Evolutionary conservation across 306 rosid genomes (phyloP).

Genomic region (Casuarina glauca): DNA sequence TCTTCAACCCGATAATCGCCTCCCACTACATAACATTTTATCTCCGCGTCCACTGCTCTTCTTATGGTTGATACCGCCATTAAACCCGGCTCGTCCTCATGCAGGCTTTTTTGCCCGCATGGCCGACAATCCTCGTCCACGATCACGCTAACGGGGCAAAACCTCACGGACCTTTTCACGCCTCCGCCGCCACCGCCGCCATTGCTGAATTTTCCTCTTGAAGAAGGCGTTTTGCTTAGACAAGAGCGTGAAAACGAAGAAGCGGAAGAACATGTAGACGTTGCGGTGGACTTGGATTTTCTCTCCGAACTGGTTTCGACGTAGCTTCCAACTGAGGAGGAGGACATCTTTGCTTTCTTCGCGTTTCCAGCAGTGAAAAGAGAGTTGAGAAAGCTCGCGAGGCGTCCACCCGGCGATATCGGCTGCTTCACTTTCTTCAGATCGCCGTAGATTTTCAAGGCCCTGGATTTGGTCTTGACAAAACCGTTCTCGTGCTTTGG

Average conservation of each 20-base stretch:
- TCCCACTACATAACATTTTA: slow-evolving; percentile 48
- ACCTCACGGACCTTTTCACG: slow-evolving; percentile 77
- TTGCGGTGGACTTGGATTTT: slow-evolving; percentile 36
- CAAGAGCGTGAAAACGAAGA: slow-evolving; percentile 94
- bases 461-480: slow-evolving; percentile 71
- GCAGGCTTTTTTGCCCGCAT: slow-evolving; percentile 64
- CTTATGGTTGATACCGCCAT: slow-evolving; percentile 18
- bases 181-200: slow-evolving; percentile 29
- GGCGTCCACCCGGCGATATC: slow-evolving; percentile 79
- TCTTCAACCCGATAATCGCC: slow-evolving; percentile 59
- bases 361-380: slow-evolving; percentile 64
- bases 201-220: slow-evolving; percentile 49
- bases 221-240: slow-evolving; percentile 74
- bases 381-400: slow-evolving; percentile 82
- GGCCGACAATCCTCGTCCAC: slow-evolving; percentile 87
- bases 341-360: slow-evolving; percentile 55
- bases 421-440: slow-evolving; percentile 89
- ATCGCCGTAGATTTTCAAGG: slow-evolving; percentile 77
- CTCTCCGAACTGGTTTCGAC: slow-evolving; percentile 19
- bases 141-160: slow-evolving; percentile 79
- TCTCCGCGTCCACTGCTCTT: slow-evolving; percentile 23
- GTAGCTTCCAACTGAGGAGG: slow-evolving; percentile 20
- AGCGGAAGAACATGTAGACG: slow-evolving; percentile 74
- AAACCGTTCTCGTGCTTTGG: slow-evolving; percentile 61
- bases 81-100: slow-evolving; percentile 28